Base-by-base conservation (phyloP, 495 filamentous ascomycete species). In the Lentithecium fluviatile region DNA sequence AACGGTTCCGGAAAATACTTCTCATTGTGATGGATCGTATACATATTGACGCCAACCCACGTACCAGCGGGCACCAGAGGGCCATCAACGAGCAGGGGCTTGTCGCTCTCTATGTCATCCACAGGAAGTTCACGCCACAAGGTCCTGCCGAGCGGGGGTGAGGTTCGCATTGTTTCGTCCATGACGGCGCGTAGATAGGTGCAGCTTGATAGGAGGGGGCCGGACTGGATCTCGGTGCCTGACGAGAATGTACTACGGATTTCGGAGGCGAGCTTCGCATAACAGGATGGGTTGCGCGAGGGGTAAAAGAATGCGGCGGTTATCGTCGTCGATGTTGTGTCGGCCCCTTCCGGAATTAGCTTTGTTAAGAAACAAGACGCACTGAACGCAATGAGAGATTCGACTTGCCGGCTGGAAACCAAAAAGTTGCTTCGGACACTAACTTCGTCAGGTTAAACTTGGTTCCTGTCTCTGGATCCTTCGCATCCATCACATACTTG, bases 61-160 rank as follows among this genome's bases (percentile, higher is more conserved):
- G 51, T 55, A 19, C 58, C 58, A 2, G 48, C 8, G 2, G 58
- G 58, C 2, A 61, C 24, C 2, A 47, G 37, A 38, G 45, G 21
- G 40, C 58, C 42, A 25, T 61, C 58, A 1, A 61, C 24, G 11
- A 73, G 59, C 10, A 79, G n/a, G 3, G 69, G n/a, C 85, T 86
- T 26, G 5, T 25, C 21, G 24, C 2, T 32, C 12, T 42, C 21
- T 17, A 32, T 17, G 23, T 17, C 20, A 36, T n/a, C n/a, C 17
- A 46, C 15, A n/a, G 20, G 17, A 1, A 29, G 46, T 34, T 59
- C 47, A 1, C 56, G 36, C 56, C 36, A 52, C 6, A 21, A 6
- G 8, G 45, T 20, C 6, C 7, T 32, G 6, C n/a, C 6, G 4
- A 36, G 20, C 32, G 60, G 36, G 4, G 62, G 55, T 0, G 52